Base-by-base conservation (phyloP, 1,284 basidiomycete genomes). In the Rhodotorula sp. region DNA sequence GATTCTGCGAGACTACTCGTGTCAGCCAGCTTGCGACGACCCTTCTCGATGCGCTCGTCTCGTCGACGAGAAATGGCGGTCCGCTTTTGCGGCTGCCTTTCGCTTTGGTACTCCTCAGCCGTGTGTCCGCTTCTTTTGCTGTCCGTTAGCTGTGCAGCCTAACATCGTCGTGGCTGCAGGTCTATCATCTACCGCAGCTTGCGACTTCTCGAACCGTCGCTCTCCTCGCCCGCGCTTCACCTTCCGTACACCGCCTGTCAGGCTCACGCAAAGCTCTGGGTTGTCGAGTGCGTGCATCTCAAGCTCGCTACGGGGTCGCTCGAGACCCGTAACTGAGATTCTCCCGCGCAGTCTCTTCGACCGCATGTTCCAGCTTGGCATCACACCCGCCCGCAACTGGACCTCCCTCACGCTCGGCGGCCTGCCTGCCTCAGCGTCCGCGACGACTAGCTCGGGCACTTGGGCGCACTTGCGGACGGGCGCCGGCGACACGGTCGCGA, bases 21-120 rank as follows among this genome's bases (percentile, higher is more conserved):
- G 74, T 46, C 60, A 90, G 69, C 78, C 86, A 0, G 88, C 89
- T 22, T 97, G 94, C 78, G 90, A 91, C 5, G 93, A 96, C 74
- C 83, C 91, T 2, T 66, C 84, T 0, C 84, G 80, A 27, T 97
- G 94, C 78, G 92, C 92, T 27, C 85, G 87, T n/a, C 81, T 90
- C n/a, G 84, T 97, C 13, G 92, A 95, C 77, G 94, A 95, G 72
- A 94, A 94, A 79, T 97, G 93, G 92, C 83, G 87, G 53, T 89
- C 90, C 76, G 92, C 91, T 0, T 94, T 94, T 77, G 85, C 63
- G 10, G 52, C 67, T 4, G 53, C 67, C 1, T 92, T 92, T 78
- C 86, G 92, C 55, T 95, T 93, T 79, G 92, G 91, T 19, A 80
- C 82, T 7, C 82, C 82, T 9, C 80, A 78, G 49, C 78, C 79